Evolutionary conservation across 1,139 yeast species (phyloP), one percentile per base, ranked within the genome.

Genomic region (Suhomyces wounanorum): DNA sequence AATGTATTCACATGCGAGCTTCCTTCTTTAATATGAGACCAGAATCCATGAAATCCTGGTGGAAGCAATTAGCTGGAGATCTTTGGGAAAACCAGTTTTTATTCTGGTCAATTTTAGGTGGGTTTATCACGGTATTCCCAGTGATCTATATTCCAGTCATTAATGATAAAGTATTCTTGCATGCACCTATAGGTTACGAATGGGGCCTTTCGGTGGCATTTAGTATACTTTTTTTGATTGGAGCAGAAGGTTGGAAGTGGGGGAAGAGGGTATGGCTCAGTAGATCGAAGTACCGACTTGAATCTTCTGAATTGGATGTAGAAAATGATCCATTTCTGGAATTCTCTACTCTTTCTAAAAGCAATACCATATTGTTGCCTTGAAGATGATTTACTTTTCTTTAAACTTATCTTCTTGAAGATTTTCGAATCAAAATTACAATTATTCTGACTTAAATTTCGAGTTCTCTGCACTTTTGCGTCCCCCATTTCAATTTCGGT

Each of bases 101-200:
- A 63, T 87, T 89, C 71, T 89, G 95, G 94, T 88, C 96, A 0
- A 83, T 90, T 43, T 64, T 87, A 45, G 76, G 82, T 31, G 97
- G 96, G 1, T 81, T 87, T 58, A 66, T 81, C 14, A 77, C 91
- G 1, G 86, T 87, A 8, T 86, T 90, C 79, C 96, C 96, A 30
- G 87, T 89, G 35, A 82, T 89, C 40, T 89, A 89, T 68, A 89
- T 90, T 59, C 97, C 97, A 1, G 96, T 88, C 25, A 89, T 90
- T 62, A 90, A 90, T 67, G 73, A 78, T 49, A 79, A 81, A 56
- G 96, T 90, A 13, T 90, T 90, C 65, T 75, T 86, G 60, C 96
- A 90, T 65, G 77, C 72, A 11, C 83, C 87, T 6, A 88, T 89
- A 55, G 80, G 85, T 3, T 85, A 84, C 72, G 96, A 89, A 71